These are phyloP conservation scores for Asterophora parasitica DNA, from an alignment of 768 basidiomycete species.

Conservation along the genomic window DNA sequence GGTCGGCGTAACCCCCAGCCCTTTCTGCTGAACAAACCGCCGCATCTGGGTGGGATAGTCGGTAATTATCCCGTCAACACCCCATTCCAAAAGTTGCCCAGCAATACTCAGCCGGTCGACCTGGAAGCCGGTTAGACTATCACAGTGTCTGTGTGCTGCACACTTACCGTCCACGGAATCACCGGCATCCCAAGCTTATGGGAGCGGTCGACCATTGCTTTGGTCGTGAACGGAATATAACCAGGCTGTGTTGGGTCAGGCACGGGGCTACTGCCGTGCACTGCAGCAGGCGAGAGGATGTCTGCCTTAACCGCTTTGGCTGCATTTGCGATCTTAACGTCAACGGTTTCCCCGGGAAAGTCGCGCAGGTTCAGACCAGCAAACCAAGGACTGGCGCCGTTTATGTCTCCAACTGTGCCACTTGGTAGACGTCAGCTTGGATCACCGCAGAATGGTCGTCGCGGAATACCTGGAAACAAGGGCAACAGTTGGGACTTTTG, in stretches of 20 bases:
- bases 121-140: slow-evolving; percentile 26
- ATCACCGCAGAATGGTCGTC: background rate
- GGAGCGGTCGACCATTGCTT: slow-evolving; percentile 62
- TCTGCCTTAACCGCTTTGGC: slow-evolving; percentile 60
- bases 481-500: slow-evolving; percentile 54
- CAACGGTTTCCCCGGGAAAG: slow-evolving; percentile 60
- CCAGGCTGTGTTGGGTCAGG: slow-evolving; percentile 40
- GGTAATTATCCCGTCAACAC: slow-evolving; percentile 74
- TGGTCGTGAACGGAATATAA: slow-evolving; percentile 55
- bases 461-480: slow-evolving; percentile 56
- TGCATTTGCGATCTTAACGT: slow-evolving; percentile 61
- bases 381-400: slow-evolving; percentile 58
- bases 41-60: slow-evolving; percentile 65
- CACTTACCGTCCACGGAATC: slow-evolving; percentile 70
- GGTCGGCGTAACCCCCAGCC: slow-evolving; percentile 47
- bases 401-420: slow-evolving; percentile 36
- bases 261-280: slow-evolving; percentile 32
- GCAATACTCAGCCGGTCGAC: slow-evolving; percentile 57
- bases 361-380: slow-evolving; percentile 57
- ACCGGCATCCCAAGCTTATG: slow-evolving; percentile 60
- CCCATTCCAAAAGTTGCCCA: slow-evolving; percentile 54
- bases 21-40: slow-evolving; percentile 49
- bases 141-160: background rate
- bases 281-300: slow-evolving; percentile 59
- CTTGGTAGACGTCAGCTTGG: slow-evolving; percentile 16